Percentiles rank a stretch among this genome's conserved stretches.
Evolutionary conservation across 345 rosid species (phyloP).

Genomic region (Pelargonium nanum): DNA sequence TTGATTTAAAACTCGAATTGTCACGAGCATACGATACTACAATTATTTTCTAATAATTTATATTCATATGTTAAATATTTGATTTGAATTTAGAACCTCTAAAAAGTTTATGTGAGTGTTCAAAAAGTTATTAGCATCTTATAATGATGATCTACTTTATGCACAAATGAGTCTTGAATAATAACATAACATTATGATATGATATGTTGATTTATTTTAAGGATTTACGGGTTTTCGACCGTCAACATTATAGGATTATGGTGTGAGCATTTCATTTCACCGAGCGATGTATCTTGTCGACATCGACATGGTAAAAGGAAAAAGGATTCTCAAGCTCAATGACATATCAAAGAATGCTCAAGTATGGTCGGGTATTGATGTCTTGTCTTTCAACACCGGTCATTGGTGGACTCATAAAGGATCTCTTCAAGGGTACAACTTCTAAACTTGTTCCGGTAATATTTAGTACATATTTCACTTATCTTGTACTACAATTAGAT

Average conservation of each 20-base stretch:
- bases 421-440: conserved; percentile 54
- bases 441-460: neutral
- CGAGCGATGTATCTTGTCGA: conserved; percentile 84
- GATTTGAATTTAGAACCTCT: too few species aligned
- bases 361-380: conserved; percentile 56
- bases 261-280: conserved; percentile 48
- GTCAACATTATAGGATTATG: conserved; percentile 64
- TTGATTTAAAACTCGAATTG: too few species aligned
- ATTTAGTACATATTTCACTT: too few species aligned
- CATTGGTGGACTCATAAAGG: conserved; percentile 95
- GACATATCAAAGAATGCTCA: conserved; percentile 65
- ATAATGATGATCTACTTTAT: too few species aligned
- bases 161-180: too few species aligned
- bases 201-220: neutral
- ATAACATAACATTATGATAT: too few species aligned
- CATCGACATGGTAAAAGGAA: conserved; percentile 60
- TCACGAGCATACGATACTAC: too few species aligned
- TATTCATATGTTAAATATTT: too few species aligned
- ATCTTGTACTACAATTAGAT: too few species aligned
- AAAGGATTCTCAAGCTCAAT: conserved; percentile 54
- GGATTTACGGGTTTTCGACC: too few species aligned
- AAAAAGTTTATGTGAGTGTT: too few species aligned
- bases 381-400: conserved; percentile 78
- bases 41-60: too few species aligned
- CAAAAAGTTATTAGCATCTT: neutral